Evolutionary conservation across 2,329 filamentous ascomycete species (phyloP), one percentile per base, ranked within the genome.

Genomic region (Xylaria digitata): DNA sequence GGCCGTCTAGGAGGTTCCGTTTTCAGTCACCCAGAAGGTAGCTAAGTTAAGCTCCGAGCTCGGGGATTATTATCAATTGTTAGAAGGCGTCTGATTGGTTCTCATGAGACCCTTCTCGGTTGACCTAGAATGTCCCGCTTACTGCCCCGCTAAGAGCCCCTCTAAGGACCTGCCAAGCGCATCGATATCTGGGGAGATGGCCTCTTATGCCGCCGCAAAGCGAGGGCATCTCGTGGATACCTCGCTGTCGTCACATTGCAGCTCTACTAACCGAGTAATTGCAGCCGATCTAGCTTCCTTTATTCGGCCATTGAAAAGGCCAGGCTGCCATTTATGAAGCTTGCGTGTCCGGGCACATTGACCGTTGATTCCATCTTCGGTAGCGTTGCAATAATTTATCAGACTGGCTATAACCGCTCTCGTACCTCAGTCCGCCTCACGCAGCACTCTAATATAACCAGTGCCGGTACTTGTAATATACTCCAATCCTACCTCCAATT

Each of bases 141-240:
- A 32, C 26, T 40, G 40, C 64, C 67, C 67, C 67, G 55, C 67
- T 58, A 6, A 34, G 23, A 37, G 42, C 67, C 55, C 57, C 57
- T 55, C 53, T 49, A 11, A 45, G 21, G 15, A 37, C 57, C 49
- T 59, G 45, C 42, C 45, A 52, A 57, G 57, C 52, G 50, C 56
- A 26, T 60, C 58, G 17, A 42, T 11, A 26, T 54, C 54, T 32
- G 32, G 52, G 53, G 58, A n/a, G 7, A 45, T n/a, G n/a, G 37
- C 37, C 43, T 34, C 53, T 71, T 72, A 61, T 68, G 70, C 70
- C 70, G 70, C 46, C 62, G 66, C 63, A 71, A 72, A 72, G 70
- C 70, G 70, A 70, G 54, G 1, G 21, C 6, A 32, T 3, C 21
- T 60, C 54, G 15, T 2, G 37, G 13, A 40, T 40, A 30, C 37